phyloP scores from a whole-genome alignment of 345 rosid genomes.

The Populus deltoides region DNA sequence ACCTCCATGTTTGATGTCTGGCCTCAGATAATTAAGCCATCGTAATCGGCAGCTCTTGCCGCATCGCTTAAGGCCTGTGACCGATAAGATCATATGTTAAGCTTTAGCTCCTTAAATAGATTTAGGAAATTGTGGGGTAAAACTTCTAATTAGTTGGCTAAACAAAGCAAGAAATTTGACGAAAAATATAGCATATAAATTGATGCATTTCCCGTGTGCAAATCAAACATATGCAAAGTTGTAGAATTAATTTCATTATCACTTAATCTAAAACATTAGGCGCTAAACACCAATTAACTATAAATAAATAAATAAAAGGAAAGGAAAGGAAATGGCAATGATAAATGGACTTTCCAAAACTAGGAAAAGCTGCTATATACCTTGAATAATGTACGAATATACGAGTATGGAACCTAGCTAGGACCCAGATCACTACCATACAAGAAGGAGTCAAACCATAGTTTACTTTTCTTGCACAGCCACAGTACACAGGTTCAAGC shows the following conservation, averaged over 20 bases:
- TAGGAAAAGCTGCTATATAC: neutral
- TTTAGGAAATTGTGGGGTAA: neutral
- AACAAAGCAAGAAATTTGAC: neutral
- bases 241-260: neutral
- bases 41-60: conserved; percentile 81
- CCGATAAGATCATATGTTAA: neutral
- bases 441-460: conserved; percentile 11
- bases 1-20: conserved; percentile 67
- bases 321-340: neutral
- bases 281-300: neutral
- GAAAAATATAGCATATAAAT: neutral
- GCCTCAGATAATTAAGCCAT: conserved; percentile 82
- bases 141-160: neutral
- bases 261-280: neutral
- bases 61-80: conserved; percentile 58
- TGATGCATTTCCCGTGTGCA: neutral
- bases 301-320: neutral
- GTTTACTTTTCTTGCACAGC: conserved; percentile 5
- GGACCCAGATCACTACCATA: conserved; percentile 2
- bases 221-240: neutral
- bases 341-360: neutral
- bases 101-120: neutral
- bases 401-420: neutral
- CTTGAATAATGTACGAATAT: neutral
- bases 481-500: neutral